phyloP scores from a whole-genome alignment of 2,329 filamentous ascomycete genomes.

The Hypoxylon sp. region DNA sequence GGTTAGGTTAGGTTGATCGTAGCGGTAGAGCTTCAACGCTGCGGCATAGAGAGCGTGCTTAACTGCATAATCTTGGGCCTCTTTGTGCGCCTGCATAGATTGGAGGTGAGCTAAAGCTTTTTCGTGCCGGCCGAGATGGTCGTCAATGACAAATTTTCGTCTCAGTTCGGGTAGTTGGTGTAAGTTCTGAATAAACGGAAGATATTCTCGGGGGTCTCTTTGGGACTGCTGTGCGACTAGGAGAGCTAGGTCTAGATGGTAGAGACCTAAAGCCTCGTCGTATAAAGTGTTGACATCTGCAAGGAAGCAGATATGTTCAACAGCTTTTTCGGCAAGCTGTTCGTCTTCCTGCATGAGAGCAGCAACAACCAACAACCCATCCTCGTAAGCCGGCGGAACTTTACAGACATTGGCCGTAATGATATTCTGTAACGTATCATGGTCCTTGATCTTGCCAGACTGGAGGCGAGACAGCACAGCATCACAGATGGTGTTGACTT shows the following conservation, averaged over 20 bases:
- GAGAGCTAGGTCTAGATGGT: slow-evolving; percentile 89
- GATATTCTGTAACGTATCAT: slow-evolving; percentile 79
- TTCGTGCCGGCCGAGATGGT: slow-evolving; percentile 80
- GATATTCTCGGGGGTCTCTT: slow-evolving; percentile 93
- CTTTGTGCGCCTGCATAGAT: slow-evolving; percentile 78
- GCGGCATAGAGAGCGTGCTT: slow-evolving; percentile 84
- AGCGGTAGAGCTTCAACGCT: slow-evolving; percentile 85
- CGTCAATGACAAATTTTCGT: slow-evolving; percentile 86
- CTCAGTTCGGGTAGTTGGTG: slow-evolving; percentile 79
- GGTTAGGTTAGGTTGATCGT: slow-evolving; percentile 75
- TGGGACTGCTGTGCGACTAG: slow-evolving; percentile 96
- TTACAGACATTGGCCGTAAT: slow-evolving; percentile 97
- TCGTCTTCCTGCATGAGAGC: slow-evolving; percentile 76
- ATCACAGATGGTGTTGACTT: slow-evolving; percentile 91
- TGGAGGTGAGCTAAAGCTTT: slow-evolving; percentile 87
- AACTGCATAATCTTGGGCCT: slow-evolving; percentile 80
- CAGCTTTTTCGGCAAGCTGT: slow-evolving; percentile 84
- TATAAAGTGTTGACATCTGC: slow-evolving; percentile 94
- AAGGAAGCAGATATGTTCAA: slow-evolving; percentile 97
- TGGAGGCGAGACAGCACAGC: slow-evolving; percentile 79
- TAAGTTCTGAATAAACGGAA: slow-evolving; percentile 91
- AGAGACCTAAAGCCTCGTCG: slow-evolving; percentile 89
- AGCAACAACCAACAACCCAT: slow-evolving; percentile 84
- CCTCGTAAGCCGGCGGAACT: slow-evolving; percentile 86
- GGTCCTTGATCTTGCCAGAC: slow-evolving; percentile 70